Base-by-base conservation (phyloP, 345 rosid genomes). In the Citrus australasica region DNA sequence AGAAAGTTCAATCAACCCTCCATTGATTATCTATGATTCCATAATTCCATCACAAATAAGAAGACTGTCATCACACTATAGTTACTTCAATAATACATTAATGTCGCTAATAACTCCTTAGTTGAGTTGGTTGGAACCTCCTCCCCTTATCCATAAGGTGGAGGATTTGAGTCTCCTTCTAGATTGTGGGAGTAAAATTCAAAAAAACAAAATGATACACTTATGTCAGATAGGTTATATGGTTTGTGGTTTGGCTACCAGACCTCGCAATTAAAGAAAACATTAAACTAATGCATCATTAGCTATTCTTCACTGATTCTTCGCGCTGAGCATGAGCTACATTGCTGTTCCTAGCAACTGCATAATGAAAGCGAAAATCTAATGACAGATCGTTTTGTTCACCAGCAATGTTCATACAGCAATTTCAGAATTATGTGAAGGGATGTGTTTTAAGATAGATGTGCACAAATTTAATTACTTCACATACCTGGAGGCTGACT, bases 401-500 rank as follows among this genome's bases (percentile, higher is more conserved):
- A 62, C 2, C 10, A 10, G 61, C 28, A 28, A 75, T 63, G 48
- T 6, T 60, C 17, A 59, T 37, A 61, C 56, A 17, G 19, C 22
- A 63, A 40, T 30, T 40, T 28, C 42, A 63, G 68, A 17, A 13
- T 58, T 30, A 61, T 3, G 22, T n/a, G 67, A 60, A 74, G 40
- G 42, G 6, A 46, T 35, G 33, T 35, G 16, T n/a, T 53, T 14
- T n/a, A 63, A 7, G 33, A n/a, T 14, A 46, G 48, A 65, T 21
- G 28, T 9, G 42, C 6, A 37, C 2, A 58, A 19, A 53, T 53
- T 62, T 24, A 19, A 71, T 46, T 58, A n/a, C 46, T 66, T 71
- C 40, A 74, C 83, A 83, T 82, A 80, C 97, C 94, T 86, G 90
- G 76, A 51, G 85, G 76, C 82, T 87, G 89, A 79, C 83, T 83